Evolutionary conservation across 176 grass and related monocot genomes (phyloP).

Genomic region (sorghum (Sorghum bicolor)): Sorghum_bicolor_NCBIv3 NC_012873.2:61897001-61897500

Average conservation of each 20-base stretch:
- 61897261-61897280: not conserved
- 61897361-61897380: no score
- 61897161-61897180: conserved; percentile 3
- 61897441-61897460: no score
- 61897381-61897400: no score
- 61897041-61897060: conserved; percentile 78
- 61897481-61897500: no score
- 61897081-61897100: conserved; percentile 77
- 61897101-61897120: conserved; percentile 65
- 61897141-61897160: conserved; percentile 21
- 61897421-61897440: no score
- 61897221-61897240: conserved; percentile 63
- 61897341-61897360: no score
- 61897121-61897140: conserved; percentile 53
- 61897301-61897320: not conserved
- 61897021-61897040: conserved; percentile 93
- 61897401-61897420: no score
- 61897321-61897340: not conserved
- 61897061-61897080: conserved; percentile 53
- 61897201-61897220: conserved; percentile 93
- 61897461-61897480: no score
- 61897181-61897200: conserved; percentile 14
- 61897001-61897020: conserved; percentile 93
- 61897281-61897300: conserved; percentile 8
- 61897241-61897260: conserved; percentile 36